A percentile compares a stretch with the other conserved stretches of the same genome.
Evolutionary conservation across 1,284 basidiomycete species (phyloP).

Genomic region (Apiotrichum domesticum): DNA sequence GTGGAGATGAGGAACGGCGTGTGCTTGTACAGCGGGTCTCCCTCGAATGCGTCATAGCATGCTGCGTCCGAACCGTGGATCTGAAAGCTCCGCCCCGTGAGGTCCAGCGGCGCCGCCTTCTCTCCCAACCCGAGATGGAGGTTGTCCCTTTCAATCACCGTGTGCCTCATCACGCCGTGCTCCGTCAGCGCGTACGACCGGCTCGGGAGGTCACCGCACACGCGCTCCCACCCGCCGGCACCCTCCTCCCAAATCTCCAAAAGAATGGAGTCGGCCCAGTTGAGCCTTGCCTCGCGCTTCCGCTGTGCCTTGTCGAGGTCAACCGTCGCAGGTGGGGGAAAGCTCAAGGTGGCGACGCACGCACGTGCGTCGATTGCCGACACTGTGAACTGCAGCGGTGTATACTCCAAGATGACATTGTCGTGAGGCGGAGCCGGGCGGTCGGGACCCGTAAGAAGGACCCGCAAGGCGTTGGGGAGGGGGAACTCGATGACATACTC

Average conservation of each 20-base stretch:
- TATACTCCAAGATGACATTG: constrained; percentile 36
- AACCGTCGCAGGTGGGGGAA: constrained; percentile 20
- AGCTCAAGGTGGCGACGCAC: constrained; percentile 25
- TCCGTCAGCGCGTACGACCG: constrained; percentile 46
- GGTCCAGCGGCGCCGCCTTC: constrained; percentile 46
- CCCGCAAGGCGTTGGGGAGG: constrained; percentile 35
- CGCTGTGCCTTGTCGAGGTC: constrained; percentile 20
- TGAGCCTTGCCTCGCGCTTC: constrained; percentile 25
- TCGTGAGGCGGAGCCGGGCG: constrained; percentile 44
- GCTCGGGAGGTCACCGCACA: constrained; percentile 40
- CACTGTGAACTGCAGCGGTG: constrained; percentile 27
- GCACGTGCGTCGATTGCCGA: constrained; percentile 16
- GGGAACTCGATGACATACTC: constrained; percentile 41
- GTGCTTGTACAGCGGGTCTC: constrained; percentile 50
- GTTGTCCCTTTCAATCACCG: constrained; percentile 30
- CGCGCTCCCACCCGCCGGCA: constrained; percentile 18
- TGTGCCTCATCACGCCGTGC: constrained; percentile 41
- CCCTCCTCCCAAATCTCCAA: constrained; percentile 33
- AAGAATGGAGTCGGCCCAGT: constrained; percentile 33
- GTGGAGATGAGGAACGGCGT: constrained; percentile 47
- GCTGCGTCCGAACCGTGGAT: constrained; percentile 45
- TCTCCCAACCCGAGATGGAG: constrained; percentile 48
- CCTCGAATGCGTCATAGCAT: constrained; percentile 45
- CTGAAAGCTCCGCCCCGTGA: constrained; percentile 39
- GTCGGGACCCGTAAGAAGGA: constrained; percentile 39